Base-by-base conservation (phyloP, 768 basidiomycete genomes). In the Lactifluus echinatus region DNA sequence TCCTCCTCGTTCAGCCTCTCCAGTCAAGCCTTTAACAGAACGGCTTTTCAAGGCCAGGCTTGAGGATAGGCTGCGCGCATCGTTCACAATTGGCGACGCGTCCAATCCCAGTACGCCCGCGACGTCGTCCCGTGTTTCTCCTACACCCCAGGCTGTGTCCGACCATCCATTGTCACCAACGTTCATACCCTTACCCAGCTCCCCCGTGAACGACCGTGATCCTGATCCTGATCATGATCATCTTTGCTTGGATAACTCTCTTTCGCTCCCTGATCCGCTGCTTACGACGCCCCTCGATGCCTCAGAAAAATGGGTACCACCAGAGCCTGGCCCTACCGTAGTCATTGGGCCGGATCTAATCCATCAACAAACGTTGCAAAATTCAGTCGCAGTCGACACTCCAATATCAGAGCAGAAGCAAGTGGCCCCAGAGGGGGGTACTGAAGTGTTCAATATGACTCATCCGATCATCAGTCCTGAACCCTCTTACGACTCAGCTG, bases 61-160 rank as follows among this genome's bases (percentile, higher is more conserved):
- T 2, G 89, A 91, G 70, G 89, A 91, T 56, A 76, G 89, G 44
- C 73, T 91, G n/a, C 79, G 84, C 44, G 83, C 86, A 73, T 76
- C 78, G 26, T 78, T 83, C 63, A 75, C 77, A 21, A 75, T 77
- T 50, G 80, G 77, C 19, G 87, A 89, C 19, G 72, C 75, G 12
- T 79, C 80, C 8, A 72, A 68, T 55, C 58, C 70, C 19, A 72
- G 70, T 23, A 74, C 81, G 0, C 74, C 79, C 5, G 66, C 68
- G 8, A 59, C 59, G 1, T 76, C 81, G 19, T 65, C 72, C 6
- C 73, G 71, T 39, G 67, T 71, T 17, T 77, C 82, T 3, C 75
- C 81, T 12, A 59, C 67, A 8, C 71, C 77, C 19, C 52, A 61
- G 14, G 64, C 63, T 17, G 67, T 66, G 46, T 47, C 63, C 34